phyloP scores from a whole-genome alignment of 495 filamentous ascomycete genomes.

The Penicillium riverlandense region DNA sequence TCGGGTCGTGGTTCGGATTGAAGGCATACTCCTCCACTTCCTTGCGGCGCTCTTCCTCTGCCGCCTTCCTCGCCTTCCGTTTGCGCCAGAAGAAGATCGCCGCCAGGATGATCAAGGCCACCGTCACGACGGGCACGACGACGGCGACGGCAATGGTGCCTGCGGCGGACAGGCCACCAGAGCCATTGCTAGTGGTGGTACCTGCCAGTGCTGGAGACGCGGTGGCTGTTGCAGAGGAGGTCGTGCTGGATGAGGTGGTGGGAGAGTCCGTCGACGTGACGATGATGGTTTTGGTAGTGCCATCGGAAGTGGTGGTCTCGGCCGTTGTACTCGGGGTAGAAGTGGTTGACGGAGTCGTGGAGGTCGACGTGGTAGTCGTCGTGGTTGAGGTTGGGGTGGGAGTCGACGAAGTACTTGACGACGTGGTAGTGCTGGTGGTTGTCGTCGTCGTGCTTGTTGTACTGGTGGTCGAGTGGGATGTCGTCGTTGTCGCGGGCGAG shows the following conservation, averaged over 20 bases:
- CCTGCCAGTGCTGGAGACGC: constrained; percentile 16
- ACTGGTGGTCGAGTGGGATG: constrained; percentile 8
- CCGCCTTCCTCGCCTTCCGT: constrained; percentile 74
- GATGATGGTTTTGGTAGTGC: constrained; percentile 14
- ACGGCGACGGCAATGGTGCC: constrained; percentile 88
- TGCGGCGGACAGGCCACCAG: constrained; percentile 47
- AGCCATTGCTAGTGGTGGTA: constrained; percentile 12
- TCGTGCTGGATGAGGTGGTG: constrained; percentile 22
- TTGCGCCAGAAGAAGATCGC: constrained; percentile 81
- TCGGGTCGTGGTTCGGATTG: constrained; percentile 91
- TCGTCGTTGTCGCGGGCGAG: constrained; percentile 3
- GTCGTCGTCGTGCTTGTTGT: too few relatives aligned
- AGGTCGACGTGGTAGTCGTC: constrained; percentile 2
- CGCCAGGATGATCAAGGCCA: constrained; percentile 71
- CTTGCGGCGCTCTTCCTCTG: constrained; percentile 82
- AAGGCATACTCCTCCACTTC: constrained; percentile 95
- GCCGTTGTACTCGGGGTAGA: constrained; percentile 4
- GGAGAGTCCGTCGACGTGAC: constrained; percentile 27
- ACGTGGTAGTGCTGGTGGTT: too few relatives aligned
- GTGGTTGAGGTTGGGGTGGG: constrained; percentile 3
- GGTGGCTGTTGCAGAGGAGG: not conserved
- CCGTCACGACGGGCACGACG: constrained; percentile 83
- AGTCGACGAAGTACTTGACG: not conserved
- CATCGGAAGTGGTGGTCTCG: constrained; percentile 9
- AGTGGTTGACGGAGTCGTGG: not conserved